Base-by-base conservation (phyloP, 2,329 filamentous ascomycete species). In the Colletotrichum siamense region DNA sequence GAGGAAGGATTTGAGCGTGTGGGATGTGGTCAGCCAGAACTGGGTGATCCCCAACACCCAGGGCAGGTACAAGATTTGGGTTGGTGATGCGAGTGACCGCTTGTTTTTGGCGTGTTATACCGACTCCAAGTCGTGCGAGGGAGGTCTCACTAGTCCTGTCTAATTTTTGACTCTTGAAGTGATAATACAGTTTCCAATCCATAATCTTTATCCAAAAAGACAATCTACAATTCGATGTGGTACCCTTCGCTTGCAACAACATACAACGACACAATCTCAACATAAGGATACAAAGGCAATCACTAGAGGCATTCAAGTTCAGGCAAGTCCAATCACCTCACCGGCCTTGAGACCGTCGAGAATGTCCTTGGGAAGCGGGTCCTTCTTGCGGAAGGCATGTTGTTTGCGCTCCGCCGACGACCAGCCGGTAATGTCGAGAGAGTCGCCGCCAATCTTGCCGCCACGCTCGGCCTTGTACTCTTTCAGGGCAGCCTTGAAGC, bases 1-100 rank as follows among this genome's bases (percentile, higher is more conserved):
- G 8, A 89, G 94, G 73, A 91, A 93, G 79, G 94, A 95, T 81
- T 73, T 95, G 71, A 95, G 94, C 78, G 93, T 94, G 62, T 95
- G 94, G 94, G 93, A 94, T 81, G 89, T 91, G 0, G 83, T 86
- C 8, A 82, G 85, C 55, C 93, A 95, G 85, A 95, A 95, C 78
- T 96, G 94, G 94, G 88, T 92, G 3, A 82, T 89, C 10, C 86
- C 86, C 7, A 80, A 77, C 1, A 80, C 84, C 2, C 80, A 84
- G 36, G 85, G 85, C 3, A 78, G 73, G 24, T 87, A 86, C 59
- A 84, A 80, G 71, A 78, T 87, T 8, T 87, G 85, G 86, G 61
- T 87, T 32, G 86, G 86, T 1, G 80, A 80, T 18, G 82, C 86
- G 1, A 86, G 85, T 63, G 86, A 87, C 28, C 61, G 64, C 62